Percentiles rank a stretch among this genome's conserved stretches.
phyloP scores from a whole-genome alignment of 176 grass and related monocot species.

The Avena eriantha region DNA sequence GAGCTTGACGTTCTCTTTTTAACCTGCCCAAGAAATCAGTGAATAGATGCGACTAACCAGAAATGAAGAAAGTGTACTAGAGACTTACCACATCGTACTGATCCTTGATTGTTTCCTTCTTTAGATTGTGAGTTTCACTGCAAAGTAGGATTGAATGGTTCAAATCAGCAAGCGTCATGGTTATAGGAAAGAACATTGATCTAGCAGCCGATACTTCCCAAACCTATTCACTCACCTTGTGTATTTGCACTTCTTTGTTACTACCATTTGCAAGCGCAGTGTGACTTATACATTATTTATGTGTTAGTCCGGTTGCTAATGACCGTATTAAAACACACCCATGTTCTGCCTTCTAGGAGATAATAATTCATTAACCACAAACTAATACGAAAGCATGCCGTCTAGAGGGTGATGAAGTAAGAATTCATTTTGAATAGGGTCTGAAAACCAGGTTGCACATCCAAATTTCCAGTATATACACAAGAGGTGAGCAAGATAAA shows the following conservation, averaged over 20 bases:
- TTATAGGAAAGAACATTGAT: neutral
- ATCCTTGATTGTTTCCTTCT: constrained; percentile 75
- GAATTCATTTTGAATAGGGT: neutral
- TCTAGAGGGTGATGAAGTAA: neutral
- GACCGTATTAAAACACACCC: neutral
- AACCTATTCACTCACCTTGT: neutral
- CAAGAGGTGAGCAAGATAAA: constrained; percentile 16
- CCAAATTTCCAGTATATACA: neutral
- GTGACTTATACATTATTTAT: neutral
- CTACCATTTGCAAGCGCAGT: neutral
- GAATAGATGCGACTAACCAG: constrained; percentile 1
- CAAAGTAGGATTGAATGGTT: constrained; percentile 34
- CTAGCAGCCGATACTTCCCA: constrained; percentile 15
- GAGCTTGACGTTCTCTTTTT: constrained; percentile 75
- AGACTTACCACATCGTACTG: constrained; percentile 80
- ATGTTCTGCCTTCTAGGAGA: neutral
- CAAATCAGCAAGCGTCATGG: neutral
- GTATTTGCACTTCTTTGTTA: neutral
- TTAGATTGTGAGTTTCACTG: constrained; percentile 86
- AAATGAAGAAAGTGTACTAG: constrained; percentile 19
- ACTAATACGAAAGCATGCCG: neutral
- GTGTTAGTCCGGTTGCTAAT: constrained; percentile 5
- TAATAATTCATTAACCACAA: neutral
- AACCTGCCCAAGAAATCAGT: constrained; percentile 56
- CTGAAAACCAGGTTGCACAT: neutral